These are phyloP conservation scores for Rhododendron molle DNA, from an alignment of 148 eudicot species.

Conservation along the genomic window DNA sequence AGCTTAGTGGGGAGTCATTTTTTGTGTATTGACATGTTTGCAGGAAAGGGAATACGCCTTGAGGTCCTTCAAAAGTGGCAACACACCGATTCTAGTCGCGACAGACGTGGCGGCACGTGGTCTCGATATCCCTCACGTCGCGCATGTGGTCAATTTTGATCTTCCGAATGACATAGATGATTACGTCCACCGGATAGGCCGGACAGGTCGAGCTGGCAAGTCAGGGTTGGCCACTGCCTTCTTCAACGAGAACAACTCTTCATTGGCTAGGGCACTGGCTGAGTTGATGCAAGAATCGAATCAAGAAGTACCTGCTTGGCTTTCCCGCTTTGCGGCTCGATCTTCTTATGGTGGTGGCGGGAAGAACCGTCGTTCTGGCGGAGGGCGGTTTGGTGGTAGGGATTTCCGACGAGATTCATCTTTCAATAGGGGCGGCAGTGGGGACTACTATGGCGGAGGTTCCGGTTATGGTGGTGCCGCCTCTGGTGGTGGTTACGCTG, in stretches of 20 bases:
- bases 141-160: constrained; percentile 56
- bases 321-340: constrained; percentile 44
- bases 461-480: constrained; percentile 10
- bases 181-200: constrained; percentile 55
- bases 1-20: neutral
- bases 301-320: constrained; percentile 59
- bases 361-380: constrained; percentile 42
- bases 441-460: constrained; percentile 27
- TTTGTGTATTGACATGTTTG: neutral
- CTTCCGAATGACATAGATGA: constrained; percentile 58
- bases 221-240: constrained; percentile 53
- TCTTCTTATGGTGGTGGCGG: constrained; percentile 33
- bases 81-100: constrained; percentile 52
- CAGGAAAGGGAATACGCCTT: constrained; percentile 55
- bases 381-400: constrained; percentile 47
- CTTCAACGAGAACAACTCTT: constrained; percentile 48
- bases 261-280: constrained; percentile 41
- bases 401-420: constrained; percentile 34
- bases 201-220: constrained; percentile 59
- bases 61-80: constrained; percentile 49
- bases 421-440: constrained; percentile 25
- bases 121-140: constrained; percentile 56
- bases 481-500: constrained; percentile 21
- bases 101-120: constrained; percentile 61
- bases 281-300: constrained; percentile 58